These are phyloP conservation scores for Penstemon eatonii DNA, from an alignment of 257 asterid genomes.

Conservation along the genomic window DNA sequence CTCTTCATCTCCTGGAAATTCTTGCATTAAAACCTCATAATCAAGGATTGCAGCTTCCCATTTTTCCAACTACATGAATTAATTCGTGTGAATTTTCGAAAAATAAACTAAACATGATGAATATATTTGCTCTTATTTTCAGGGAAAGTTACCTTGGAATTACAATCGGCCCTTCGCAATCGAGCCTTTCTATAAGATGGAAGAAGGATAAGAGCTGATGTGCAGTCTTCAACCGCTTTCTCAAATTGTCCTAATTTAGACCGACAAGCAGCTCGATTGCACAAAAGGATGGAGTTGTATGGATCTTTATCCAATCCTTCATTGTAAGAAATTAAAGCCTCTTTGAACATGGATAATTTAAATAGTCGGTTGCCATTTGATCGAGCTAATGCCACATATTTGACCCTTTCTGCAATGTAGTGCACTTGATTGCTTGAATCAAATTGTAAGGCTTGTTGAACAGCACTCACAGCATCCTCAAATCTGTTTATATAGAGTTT, in stretches of 20 bases:
- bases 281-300: slow-evolving; percentile 50
- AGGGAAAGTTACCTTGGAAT: slow-evolving; percentile 45
- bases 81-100: not conserved
- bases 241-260: slow-evolving; percentile 50
- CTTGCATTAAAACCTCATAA: slow-evolving; percentile 56
- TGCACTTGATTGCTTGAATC: slow-evolving; percentile 38
- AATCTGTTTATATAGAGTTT: slow-evolving; percentile 37
- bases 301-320: slow-evolving; percentile 54
- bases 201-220: slow-evolving; percentile 43
- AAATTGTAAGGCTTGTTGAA: slow-evolving; percentile 43
- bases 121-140: not conserved
- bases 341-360: slow-evolving; percentile 42
- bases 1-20: slow-evolving; percentile 46
- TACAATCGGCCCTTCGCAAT: slow-evolving; percentile 54
- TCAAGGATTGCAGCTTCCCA: slow-evolving; percentile 70
- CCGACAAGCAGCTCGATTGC: slow-evolving; percentile 66
- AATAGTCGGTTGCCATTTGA: slow-evolving; percentile 49
- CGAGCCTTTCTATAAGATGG: slow-evolving; percentile 64
- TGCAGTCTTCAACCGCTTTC: slow-evolving; percentile 68
- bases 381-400: slow-evolving; percentile 40
- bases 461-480: slow-evolving; percentile 53
- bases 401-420: slow-evolving; percentile 30
- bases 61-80: slow-evolving; percentile 47
- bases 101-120: not conserved
- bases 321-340: slow-evolving; percentile 49